phyloP scores from a whole-genome alignment of 148 eudicot genomes.

The Silene latifolia region DNA sequence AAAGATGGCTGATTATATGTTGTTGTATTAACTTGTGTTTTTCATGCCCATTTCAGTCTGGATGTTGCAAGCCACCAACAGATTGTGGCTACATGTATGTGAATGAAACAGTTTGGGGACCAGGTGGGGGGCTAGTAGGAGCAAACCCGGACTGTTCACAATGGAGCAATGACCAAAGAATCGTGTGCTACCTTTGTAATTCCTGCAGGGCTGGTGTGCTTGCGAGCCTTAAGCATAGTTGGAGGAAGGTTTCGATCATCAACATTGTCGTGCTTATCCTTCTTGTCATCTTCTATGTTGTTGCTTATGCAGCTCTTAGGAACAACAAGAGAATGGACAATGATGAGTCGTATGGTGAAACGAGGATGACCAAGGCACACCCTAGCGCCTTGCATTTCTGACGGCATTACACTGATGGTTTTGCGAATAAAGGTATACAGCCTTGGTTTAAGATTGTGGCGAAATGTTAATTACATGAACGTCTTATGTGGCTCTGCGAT shows the following conservation, averaged over 20 bases:
- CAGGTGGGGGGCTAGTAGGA: slow-evolving; percentile 44
- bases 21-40: not conserved
- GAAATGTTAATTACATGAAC: slow-evolving; percentile 6
- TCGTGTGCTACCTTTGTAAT: slow-evolving; percentile 66
- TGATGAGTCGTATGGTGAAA: slow-evolving; percentile 74
- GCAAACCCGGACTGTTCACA: slow-evolving; percentile 42
- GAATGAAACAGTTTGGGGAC: slow-evolving; percentile 72
- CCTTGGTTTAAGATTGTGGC: not conserved
- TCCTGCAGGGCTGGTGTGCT: slow-evolving; percentile 94
- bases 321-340: slow-evolving; percentile 85
- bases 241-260: slow-evolving; percentile 86
- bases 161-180: slow-evolving; percentile 78
- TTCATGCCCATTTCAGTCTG: slow-evolving; percentile 47
- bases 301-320: slow-evolving; percentile 73
- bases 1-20: too few species aligned
- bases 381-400: slow-evolving; percentile 68
- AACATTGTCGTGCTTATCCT: slow-evolving; percentile 73
- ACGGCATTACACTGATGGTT: not conserved
- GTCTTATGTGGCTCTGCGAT: not conserved
- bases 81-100: slow-evolving; percentile 64
- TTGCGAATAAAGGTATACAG: not conserved
- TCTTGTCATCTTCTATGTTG: slow-evolving; percentile 67
- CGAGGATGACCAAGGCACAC: slow-evolving; percentile 82
- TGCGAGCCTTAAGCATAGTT: slow-evolving; percentile 79
- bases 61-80: slow-evolving; percentile 98